Evolutionary conservation across 2,329 filamentous ascomycete genomes (phyloP).

Genomic region (Diaporthe nobilis): DNA sequence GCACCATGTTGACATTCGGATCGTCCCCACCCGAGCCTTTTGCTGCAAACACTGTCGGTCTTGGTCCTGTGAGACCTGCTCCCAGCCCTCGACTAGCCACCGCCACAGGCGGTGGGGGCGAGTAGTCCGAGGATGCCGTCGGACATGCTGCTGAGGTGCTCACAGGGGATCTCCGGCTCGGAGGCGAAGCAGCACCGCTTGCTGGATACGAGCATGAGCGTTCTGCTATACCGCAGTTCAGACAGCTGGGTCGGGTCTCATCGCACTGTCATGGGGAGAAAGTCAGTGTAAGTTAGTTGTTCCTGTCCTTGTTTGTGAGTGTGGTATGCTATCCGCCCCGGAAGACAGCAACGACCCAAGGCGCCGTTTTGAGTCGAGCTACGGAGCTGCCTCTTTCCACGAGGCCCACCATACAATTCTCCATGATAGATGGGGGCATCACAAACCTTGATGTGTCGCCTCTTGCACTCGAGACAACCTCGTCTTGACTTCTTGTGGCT

Average conservation of each 20-base stretch:
- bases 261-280: slow-evolving; percentile 47
- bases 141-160: slow-evolving; percentile 22
- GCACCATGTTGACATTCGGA: slow-evolving; percentile 21
- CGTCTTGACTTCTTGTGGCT: slow-evolving; percentile 51
- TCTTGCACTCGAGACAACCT: slow-evolving; percentile 52
- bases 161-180: slow-evolving; percentile 17
- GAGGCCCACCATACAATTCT: background rate
- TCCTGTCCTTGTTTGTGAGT: background rate
- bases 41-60: slow-evolving; percentile 14
- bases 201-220: slow-evolving; percentile 47
- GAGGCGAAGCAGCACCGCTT: slow-evolving; percentile 15
- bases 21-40: background rate
- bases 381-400: background rate
- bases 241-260: slow-evolving; percentile 49
- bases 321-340: background rate
- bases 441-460: slow-evolving; percentile 50
- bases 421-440: background rate
- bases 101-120: slow-evolving; percentile 1
- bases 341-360: background rate
- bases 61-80: background rate
- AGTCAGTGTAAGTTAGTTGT: slow-evolving; percentile 36
- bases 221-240: slow-evolving; percentile 50
- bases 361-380: background rate
- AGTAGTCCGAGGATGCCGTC: background rate
- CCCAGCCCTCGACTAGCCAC: background rate